Base-by-base conservation (phyloP, 805 yeast genomes). In the Sugiyamaella chiloensis region DNA sequence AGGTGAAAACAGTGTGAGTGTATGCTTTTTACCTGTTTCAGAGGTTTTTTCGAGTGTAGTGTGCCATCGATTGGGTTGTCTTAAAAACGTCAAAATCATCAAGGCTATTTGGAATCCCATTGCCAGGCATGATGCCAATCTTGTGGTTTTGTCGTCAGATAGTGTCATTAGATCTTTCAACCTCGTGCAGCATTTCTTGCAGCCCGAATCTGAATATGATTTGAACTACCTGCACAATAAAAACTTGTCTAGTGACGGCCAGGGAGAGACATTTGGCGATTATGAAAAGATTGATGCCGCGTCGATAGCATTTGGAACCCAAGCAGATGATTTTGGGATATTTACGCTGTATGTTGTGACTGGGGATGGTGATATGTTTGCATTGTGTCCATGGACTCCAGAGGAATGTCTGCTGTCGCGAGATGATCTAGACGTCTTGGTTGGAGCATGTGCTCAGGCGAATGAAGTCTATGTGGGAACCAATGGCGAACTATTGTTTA, bases 341-440 rank as follows among this genome's bases (percentile, higher is more conserved):
- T 56, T 83, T 44, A 73, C 85, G 0, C 63, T 85, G 17, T 80
- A 75, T 56, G 59, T 82, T 6, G 56, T 80, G 44, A 74, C 74
- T 7, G 59, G 65, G 7, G 84, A 79, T 45, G 80, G 83, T 11
- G 86, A 84, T 52, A 51, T 85, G 1, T 82, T 74, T 56, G 68
- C 75, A 1, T 64, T 85, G 2, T 79, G 75, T 52, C 93, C 93
- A n/a, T 82, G 81, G 60, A 56, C 77, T 17, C 87, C 90, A 0
- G 51, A 60, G 1, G 61, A 68, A 21, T 55, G 79, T 23, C 61
- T 71, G 0, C 68, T 72, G n/a, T 44, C 72, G 1, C 52, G 60
- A 29, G 50, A 56, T 1, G 63, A 67, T 55, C 44, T 69, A 4
- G 63, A 64, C 47, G 57, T 53, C 2, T 44, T 66, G 1, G 55